Conservation (phyloP, 2,329 filamentous ascomycete genomes). For the Lachnellula willkommii region DNA sequence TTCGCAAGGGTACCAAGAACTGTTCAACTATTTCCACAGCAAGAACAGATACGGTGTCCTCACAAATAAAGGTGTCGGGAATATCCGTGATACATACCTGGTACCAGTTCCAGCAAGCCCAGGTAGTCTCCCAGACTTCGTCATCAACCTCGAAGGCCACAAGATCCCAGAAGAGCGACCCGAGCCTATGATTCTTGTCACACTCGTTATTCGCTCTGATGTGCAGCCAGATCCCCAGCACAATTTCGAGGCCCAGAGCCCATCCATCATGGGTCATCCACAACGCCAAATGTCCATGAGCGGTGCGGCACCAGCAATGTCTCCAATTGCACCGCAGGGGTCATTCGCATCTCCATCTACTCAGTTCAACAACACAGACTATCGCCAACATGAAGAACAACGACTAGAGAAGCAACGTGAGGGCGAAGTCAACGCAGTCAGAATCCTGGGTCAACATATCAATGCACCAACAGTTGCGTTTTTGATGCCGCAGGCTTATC, state of each 20-base stretch:
- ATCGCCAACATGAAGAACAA: slow-evolving; percentile 38
- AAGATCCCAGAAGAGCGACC: slow-evolving; percentile 65
- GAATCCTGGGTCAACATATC: slow-evolving; percentile 58
- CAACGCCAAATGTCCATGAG: slow-evolving; percentile 45
- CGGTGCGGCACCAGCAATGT: slow-evolving; percentile 45
- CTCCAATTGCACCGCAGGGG: slow-evolving; percentile 46
- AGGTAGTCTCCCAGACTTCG: slow-evolving; percentile 71
- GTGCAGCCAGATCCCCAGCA: slow-evolving; percentile 21
- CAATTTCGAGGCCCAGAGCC: slow-evolving; percentile 25
- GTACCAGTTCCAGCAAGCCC: slow-evolving; percentile 75
- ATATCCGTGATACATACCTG: slow-evolving; percentile 86
- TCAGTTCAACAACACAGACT: slow-evolving; percentile 26
- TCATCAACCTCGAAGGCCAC: slow-evolving; percentile 83
- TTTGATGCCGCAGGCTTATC: slow-evolving; percentile 61
- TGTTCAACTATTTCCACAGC: slow-evolving; percentile 82
- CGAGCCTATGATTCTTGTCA: slow-evolving; percentile 74
- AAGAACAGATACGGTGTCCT: slow-evolving; percentile 86
- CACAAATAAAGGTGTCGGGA: slow-evolving; percentile 65
- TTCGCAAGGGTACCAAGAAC: slow-evolving; percentile 59
- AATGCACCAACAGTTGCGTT: slow-evolving; percentile 62
- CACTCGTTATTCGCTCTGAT: slow-evolving; percentile 75
- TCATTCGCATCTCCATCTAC: slow-evolving; percentile 15
- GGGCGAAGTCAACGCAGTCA: slow-evolving; percentile 53
- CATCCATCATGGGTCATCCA: slow-evolving; percentile 33
- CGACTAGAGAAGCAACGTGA: slow-evolving; percentile 40